Evolutionary conservation across 306 rosid genomes (phyloP).

Genomic region (Begonia loranthoides): DNA sequence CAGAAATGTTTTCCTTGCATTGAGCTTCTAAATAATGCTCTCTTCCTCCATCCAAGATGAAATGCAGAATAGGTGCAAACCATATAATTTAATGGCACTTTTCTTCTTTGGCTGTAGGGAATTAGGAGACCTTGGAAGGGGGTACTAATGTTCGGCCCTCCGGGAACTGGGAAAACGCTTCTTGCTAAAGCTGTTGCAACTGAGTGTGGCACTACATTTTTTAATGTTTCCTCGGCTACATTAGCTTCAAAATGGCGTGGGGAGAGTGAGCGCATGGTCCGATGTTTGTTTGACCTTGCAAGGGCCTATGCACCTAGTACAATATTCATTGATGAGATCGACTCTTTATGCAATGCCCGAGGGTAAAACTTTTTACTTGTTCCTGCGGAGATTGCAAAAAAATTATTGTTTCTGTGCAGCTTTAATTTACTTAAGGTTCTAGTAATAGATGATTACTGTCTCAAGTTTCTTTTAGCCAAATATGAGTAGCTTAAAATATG

Average conservation of each 20-base stretch:
- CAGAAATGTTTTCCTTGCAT: too few relatives aligned
- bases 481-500: too few relatives aligned
- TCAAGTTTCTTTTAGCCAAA: too few relatives aligned
- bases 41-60: too few relatives aligned
- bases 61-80: too few relatives aligned
- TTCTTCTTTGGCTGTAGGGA: slow-evolving; percentile 46
- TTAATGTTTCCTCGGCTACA: slow-evolving; percentile 93
- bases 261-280: slow-evolving; percentile 99
- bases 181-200: slow-evolving; percentile 99
- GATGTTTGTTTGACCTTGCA: slow-evolving; percentile 91
- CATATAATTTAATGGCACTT: too few relatives aligned
- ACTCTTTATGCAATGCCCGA: slow-evolving; percentile 93
- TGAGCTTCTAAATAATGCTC: too few relatives aligned
- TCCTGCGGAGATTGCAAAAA: background rate
- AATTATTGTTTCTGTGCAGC: too few relatives aligned
- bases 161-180: slow-evolving; percentile 97
- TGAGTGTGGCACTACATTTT: slow-evolving; percentile 97
- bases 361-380: slow-evolving; percentile 34
- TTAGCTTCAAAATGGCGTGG: slow-evolving; percentile 99
- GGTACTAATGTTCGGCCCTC: slow-evolving; percentile 99
- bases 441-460: too few relatives aligned
- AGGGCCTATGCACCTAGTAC: slow-evolving; percentile 99
- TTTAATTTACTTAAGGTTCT: too few relatives aligned
- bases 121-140: slow-evolving; percentile 99
- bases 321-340: slow-evolving; percentile 93